Evolutionary conservation across 2,329 filamentous ascomycete species (phyloP).

Genomic region (Periglandula ipomoeae): DNA sequence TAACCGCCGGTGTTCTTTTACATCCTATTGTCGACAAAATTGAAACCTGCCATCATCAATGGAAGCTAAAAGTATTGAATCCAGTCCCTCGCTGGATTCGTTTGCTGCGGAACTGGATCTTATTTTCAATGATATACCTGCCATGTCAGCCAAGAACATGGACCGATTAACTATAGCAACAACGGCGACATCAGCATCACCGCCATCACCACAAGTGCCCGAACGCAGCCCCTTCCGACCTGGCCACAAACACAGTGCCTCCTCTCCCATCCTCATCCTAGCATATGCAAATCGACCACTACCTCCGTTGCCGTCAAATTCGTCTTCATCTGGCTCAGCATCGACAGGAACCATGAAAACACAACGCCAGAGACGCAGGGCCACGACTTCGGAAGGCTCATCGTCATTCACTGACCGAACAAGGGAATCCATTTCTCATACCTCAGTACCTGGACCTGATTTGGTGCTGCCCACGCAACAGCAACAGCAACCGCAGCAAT

Average conservation of each 20-base stretch:
- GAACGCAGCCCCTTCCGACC: neutral
- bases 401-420: neutral
- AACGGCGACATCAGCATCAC: neutral
- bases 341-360: neutral
- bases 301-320: conserved; percentile 12
- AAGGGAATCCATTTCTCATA: neutral
- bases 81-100: neutral
- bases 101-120: neutral
- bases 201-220: neutral
- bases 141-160: neutral
- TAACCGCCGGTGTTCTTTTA: neutral
- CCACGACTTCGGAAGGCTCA: neutral
- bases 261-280: conserved; percentile 8
- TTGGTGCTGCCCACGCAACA: neutral
- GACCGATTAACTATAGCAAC: neutral
- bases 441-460: neutral
- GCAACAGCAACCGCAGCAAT: neutral
- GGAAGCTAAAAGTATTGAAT: neutral
- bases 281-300: conserved; percentile 14
- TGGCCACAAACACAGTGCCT: conserved; percentile 3
- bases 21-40: neutral
- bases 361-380: neutral
- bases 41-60: neutral
- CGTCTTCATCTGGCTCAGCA: neutral
- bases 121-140: neutral